Evolutionary conservation across 2,329 filamentous ascomycete genomes (phyloP).

Genomic region (Catunica adiposa): DNA sequence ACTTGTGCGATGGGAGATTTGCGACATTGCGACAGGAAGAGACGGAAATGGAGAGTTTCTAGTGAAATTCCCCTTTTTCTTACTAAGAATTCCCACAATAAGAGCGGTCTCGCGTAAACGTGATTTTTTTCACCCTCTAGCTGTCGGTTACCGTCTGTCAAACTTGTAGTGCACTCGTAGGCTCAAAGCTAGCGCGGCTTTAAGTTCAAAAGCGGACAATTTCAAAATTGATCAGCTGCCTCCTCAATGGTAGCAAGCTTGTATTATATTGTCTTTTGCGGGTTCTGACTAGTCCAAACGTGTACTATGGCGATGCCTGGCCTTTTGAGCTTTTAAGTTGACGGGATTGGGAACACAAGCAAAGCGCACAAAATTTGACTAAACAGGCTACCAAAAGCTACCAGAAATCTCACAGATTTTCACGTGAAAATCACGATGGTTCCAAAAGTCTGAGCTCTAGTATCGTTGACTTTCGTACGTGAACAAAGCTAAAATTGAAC

Average conservation of each 20-base stretch:
- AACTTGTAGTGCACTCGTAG: neutral
- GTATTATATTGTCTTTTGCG: neutral
- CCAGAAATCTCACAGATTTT: too few species aligned
- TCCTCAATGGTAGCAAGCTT: neutral
- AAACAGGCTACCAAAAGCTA: too few species aligned
- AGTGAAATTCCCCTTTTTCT: slow-evolving; percentile 3
- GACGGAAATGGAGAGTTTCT: neutral
- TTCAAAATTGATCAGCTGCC: neutral
- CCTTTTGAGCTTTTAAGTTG: neutral
- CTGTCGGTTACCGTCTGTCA: neutral
- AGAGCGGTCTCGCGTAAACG: neutral
- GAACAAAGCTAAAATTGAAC: too few species aligned
- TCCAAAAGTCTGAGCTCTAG: too few species aligned
- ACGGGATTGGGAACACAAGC: neutral
- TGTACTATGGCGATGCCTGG: neutral
- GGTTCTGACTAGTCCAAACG: neutral
- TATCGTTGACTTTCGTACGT: too few species aligned
- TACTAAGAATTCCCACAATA: neutral
- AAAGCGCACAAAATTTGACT: too few species aligned
- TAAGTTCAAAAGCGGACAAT: neutral
- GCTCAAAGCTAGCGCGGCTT: neutral
- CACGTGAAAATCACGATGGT: too few species aligned
- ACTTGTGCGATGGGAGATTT: slow-evolving; percentile 9
- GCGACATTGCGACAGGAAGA: slow-evolving; percentile 4
- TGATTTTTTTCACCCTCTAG: neutral